Percentiles rank a stretch among this genome's conserved stretches.
phyloP scores from a whole-genome alignment of 495 filamentous ascomycete genomes.

The Hypoxylon perforatum region DNA sequence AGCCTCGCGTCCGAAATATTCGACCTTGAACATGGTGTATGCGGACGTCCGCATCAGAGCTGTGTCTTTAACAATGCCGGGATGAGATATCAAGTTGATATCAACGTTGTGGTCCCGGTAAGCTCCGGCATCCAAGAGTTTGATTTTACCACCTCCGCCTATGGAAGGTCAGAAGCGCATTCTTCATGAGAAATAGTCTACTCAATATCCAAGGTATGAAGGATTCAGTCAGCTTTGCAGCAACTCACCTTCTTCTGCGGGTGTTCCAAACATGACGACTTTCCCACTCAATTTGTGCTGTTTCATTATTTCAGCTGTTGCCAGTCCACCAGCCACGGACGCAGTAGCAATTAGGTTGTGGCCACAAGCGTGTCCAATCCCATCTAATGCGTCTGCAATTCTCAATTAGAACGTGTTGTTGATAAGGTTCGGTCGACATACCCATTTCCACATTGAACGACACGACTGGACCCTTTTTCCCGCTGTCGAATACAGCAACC shows the following conservation, averaged over 20 bases:
- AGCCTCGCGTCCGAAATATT: slow-evolving; percentile 62
- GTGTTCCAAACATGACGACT: slow-evolving; percentile 73
- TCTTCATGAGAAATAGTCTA: too few species aligned
- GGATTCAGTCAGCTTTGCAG: slow-evolving; percentile 5
- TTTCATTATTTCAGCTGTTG: slow-evolving; percentile 62
- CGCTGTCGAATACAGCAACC: slow-evolving; percentile 63
- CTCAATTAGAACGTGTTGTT: slow-evolving; percentile 16
- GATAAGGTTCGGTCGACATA: slow-evolving; percentile 25
- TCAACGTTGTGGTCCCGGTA: slow-evolving; percentile 69
- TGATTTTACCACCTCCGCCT: slow-evolving; percentile 74
- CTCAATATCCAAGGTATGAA: too few species aligned
- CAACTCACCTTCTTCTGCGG: slow-evolving; percentile 69
- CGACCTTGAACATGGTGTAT: slow-evolving; percentile 58
- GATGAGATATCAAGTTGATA: slow-evolving; percentile 72
- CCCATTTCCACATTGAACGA: slow-evolving; percentile 70
- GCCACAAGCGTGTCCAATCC: slow-evolving; percentile 74
- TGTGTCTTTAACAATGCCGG: slow-evolving; percentile 56
- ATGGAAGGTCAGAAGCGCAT: slow-evolving; percentile 8
- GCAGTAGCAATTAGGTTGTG: slow-evolving; percentile 76
- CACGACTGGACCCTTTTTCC: slow-evolving; percentile 60
- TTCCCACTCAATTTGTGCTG: slow-evolving; percentile 63
- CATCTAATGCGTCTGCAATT: slow-evolving; percentile 62
- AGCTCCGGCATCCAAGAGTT: slow-evolving; percentile 70
- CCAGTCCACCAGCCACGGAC: slow-evolving; percentile 69
- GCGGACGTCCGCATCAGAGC: slow-evolving; percentile 62